Evolutionary conservation across 257 asterid genomes (phyloP), one percentile per base, ranked within the genome.

Genomic region (Solanum pinnatisectum): DNA sequence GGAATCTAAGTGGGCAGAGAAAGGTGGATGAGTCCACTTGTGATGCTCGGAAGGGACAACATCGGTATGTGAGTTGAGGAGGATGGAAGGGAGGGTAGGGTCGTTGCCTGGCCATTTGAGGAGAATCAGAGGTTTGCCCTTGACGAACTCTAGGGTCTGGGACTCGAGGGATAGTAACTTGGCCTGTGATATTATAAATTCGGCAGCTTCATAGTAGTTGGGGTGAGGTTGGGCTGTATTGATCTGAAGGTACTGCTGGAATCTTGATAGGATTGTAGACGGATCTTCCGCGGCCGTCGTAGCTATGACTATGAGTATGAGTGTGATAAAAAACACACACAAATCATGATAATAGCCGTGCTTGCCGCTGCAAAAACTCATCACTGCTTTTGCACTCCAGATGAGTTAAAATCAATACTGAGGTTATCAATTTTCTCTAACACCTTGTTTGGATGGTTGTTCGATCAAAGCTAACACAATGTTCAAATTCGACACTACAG

Each of bases 51-150:
- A 92, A 6, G 99, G 98, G 60, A 97, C 99, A 22, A 96, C 98
- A 88, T 97, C 99, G 59, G 98, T 96, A 94, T 97, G 99, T 60
- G 99, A 97, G 87, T 97, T 94, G 90, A 97, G 96, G 86, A 97
- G 98, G 88, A 97, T 89, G 84, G 99, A 90, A n/a, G 98, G 94
- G 90, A 97, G 94, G 39, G 82, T 52, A 16, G 98, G 96, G 87
- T 93, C 88, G 72, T 63, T 91, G 81, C 99, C 99, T 13, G 91
- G 72, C 99, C 98, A 97, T 89, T 93, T 96, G 88, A 96, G 92
- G 83, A 96, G 92, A 78, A 97, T 90, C 14, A 97, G 52, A 11
- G 98, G 98, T 89, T 97, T 97, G 37, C 96, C 96, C 83, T 92
- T 70, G 27, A 83, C 95, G 85, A 96, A 94, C 89, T 96, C 95